Evolutionary conservation across 352 stramenopile species (phyloP), one percentile per base, ranked within the genome.

Genomic region (Globisporangium cylindrosporum): DNA sequence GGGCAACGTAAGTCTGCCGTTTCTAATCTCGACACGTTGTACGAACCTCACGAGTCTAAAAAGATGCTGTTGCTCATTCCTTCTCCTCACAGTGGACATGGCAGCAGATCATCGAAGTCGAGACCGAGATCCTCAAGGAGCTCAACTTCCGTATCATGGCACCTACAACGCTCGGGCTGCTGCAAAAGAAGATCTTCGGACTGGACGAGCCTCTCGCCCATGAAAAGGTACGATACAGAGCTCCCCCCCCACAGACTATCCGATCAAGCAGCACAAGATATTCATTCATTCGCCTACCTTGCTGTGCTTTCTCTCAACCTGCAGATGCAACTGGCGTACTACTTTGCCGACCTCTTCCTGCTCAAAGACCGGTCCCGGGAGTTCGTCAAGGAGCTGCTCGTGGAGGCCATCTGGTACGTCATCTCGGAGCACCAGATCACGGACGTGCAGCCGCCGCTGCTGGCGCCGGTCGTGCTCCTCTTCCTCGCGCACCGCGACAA

Each of bases 401-500:
- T 79, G 4, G 77, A 87, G 24, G 78, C 83, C 41, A 82, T 88
- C 64, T 86, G 74, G 81, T 90, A 85, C 66, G 73, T 90, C 9
- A 27, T 88, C 4, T 76, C 70, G 0, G 78, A 79, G 24, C 70
- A 83, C 64, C 69, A 79, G 22, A 77, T 90, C 63, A 72, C 71
- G 20, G 70, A 86, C 51, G 79, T 88, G 32, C 75, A 82, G 46
- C 68, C 73, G 27, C 72, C 75, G 22, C 57, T 91, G 18, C 68
- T 91, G 5, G 77, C 79, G 4, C 78, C 80, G 0, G 81, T 91
- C 9, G 70, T 91, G 32, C 67, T 89, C 24, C 70, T 91, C 32
- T 90, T 84, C 51, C 78, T 90, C 9, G 75, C 79, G 10, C 83
- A 91, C 46, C 77, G 78, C 18, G 81, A 91, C 71, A 88, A 85